Conservation (phyloP, 2,329 filamentous ascomycete species). For the Penicillium rolfsii region DNA sequence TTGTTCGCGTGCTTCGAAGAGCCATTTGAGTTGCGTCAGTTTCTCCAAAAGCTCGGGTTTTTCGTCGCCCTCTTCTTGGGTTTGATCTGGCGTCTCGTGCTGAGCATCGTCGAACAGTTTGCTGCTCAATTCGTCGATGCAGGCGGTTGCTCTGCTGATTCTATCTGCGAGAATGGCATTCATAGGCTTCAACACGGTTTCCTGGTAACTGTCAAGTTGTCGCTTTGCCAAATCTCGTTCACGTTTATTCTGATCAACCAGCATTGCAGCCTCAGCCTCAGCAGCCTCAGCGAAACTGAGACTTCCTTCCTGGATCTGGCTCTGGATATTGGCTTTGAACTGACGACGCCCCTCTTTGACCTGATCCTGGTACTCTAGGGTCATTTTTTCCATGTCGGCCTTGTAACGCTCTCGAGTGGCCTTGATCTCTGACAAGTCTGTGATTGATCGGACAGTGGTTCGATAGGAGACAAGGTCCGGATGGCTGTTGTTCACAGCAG, state of each 20-base stretch:
- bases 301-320: slow-evolving; percentile 74
- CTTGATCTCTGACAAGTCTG: slow-evolving; percentile 72
- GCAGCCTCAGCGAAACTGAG: slow-evolving; percentile 84
- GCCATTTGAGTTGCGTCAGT: slow-evolving; percentile 92
- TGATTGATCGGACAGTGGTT: slow-evolving; percentile 71
- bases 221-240: slow-evolving; percentile 74
- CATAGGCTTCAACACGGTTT: slow-evolving; percentile 77
- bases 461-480: slow-evolving; percentile 82
- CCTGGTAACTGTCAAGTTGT: slow-evolving; percentile 84
- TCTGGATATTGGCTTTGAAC: slow-evolving; percentile 74
- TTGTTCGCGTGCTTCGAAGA: slow-evolving; percentile 90
- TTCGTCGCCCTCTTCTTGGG: slow-evolving; percentile 94
- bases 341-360: slow-evolving; percentile 65
- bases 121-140: slow-evolving; percentile 74
- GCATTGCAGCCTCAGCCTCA: slow-evolving; percentile 75
- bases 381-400: slow-evolving; percentile 55
- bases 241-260: slow-evolving; percentile 68
- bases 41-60: slow-evolving; percentile 93
- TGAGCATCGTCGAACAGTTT: slow-evolving; percentile 74
- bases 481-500: slow-evolving; percentile 94
- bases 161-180: slow-evolving; percentile 78
- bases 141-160: slow-evolving; percentile 71
- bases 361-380: slow-evolving; percentile 57
- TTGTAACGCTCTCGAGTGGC: slow-evolving; percentile 61
- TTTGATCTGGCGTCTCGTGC: slow-evolving; percentile 72